Conservation (phyloP, 331 rosid species). For the Erythrophleum ivorense region DNA sequence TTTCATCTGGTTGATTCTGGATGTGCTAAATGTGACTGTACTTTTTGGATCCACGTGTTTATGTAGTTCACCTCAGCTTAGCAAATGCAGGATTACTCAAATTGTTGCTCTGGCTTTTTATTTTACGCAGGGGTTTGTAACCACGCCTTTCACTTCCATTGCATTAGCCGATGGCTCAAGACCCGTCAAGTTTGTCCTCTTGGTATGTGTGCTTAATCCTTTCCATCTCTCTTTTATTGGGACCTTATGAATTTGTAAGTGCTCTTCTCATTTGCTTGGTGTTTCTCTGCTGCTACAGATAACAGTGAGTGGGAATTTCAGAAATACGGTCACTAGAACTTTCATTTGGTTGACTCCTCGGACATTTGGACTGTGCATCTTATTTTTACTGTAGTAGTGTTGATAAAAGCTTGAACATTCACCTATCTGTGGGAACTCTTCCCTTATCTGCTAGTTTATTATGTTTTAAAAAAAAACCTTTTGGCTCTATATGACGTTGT, state of each 20-base stretch:
- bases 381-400: not conserved
- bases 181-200: constrained; percentile 51
- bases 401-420: not conserved
- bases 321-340: constrained; percentile 46
- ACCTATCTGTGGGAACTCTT: not conserved
- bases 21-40: not conserved
- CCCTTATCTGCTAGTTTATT: not conserved
- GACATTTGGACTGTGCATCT: not conserved
- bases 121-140: constrained; percentile 47
- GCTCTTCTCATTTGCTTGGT: not conserved
- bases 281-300: constrained; percentile 27
- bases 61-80: not conserved
- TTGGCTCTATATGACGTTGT: not conserved
- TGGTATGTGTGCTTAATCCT: constrained; percentile 36
- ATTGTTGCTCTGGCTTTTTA: not conserved
- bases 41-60: not conserved
- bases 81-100: not conserved
- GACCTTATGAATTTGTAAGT: not conserved
- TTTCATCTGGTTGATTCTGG: not conserved
- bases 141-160: constrained; percentile 53
- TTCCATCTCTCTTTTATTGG: not conserved
- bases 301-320: constrained; percentile 51
- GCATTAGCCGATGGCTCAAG: constrained; percentile 52
- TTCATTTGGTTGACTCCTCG: not conserved
- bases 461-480: not conserved